phyloP scores from a whole-genome alignment of 768 basidiomycete species.

The Tylopilus sp. region DNA sequence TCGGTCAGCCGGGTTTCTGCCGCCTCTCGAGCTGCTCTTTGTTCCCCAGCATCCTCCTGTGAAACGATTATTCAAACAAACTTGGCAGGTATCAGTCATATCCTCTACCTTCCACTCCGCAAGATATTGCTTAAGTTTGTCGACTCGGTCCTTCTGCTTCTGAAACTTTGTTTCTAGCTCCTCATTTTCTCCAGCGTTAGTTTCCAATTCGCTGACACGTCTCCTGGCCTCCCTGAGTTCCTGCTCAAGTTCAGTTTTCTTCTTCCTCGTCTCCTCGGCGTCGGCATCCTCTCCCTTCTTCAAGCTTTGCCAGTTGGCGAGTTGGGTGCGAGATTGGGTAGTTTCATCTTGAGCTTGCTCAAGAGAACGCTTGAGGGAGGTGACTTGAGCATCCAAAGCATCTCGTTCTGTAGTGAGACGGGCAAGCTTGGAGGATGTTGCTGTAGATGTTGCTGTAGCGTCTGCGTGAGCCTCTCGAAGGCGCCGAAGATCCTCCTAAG shows the following conservation, averaged over 20 bases:
- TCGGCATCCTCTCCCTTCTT: conserved; percentile 64
- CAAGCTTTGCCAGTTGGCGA: conserved; percentile 65
- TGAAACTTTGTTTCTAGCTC: conserved; percentile 37
- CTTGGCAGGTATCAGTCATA: background rate
- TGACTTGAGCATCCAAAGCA: conserved; percentile 46
- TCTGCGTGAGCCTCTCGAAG: conserved; percentile 52
- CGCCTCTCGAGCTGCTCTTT: conserved; percentile 36
- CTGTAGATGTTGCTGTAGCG: conserved; percentile 43
- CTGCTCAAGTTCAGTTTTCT: conserved; percentile 54
- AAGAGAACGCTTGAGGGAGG: conserved; percentile 53
- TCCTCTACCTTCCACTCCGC: conserved; percentile 46
- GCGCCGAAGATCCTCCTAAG: conserved; percentile 37
- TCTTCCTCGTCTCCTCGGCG: conserved; percentile 51
- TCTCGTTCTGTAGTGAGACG: conserved; percentile 58
- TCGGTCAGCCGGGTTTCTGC: conserved; percentile 34
- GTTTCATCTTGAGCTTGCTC: conserved; percentile 57
- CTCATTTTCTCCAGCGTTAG: conserved; percentile 20
- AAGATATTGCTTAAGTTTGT: conserved; percentile 40
- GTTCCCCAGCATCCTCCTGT: conserved; percentile 39
- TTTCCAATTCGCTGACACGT: conserved; percentile 29
- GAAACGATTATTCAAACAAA: background rate
- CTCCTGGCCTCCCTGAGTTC: conserved; percentile 46
- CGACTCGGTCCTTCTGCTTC: conserved; percentile 41
- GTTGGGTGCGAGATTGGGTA: conserved; percentile 55
- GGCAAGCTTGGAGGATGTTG: conserved; percentile 50